Conservation (phyloP, 495 filamentous ascomycete species). For the Annulohypoxylon moriforme region DNA sequence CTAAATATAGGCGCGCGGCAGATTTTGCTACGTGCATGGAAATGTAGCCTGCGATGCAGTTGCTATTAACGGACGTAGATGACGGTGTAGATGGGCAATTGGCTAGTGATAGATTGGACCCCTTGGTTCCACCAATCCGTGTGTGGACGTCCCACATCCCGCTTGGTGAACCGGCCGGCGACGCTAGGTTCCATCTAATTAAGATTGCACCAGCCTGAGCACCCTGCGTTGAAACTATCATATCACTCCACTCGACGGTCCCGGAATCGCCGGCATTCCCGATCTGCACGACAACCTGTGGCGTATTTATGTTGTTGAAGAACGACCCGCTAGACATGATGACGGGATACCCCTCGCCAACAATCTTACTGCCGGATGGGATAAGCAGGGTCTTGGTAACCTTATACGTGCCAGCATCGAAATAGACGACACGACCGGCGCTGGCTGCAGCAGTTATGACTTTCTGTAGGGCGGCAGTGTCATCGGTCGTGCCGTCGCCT, state of each 20-base stretch:
- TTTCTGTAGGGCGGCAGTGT: conserved; percentile 74
- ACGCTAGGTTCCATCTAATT: conserved; percentile 85
- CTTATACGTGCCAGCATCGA: conserved; percentile 86
- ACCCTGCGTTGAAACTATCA: conserved; percentile 79
- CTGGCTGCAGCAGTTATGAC: conserved; percentile 67
- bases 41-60: conserved; percentile 76
- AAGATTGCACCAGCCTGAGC: conserved; percentile 83
- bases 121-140: conserved; percentile 81
- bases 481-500: conserved; percentile 76
- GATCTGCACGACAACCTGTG: conserved; percentile 76
- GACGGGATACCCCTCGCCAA: conserved; percentile 86
- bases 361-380: conserved; percentile 76
- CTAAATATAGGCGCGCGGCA: conserved; percentile 67
- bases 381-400: conserved; percentile 81
- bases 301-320: conserved; percentile 74
- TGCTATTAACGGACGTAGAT: conserved; percentile 54
- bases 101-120: conserved; percentile 78
- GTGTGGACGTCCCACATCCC: conserved; percentile 94
- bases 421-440: conserved; percentile 75
- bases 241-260: conserved; percentile 80
- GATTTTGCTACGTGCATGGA: conserved; percentile 72
- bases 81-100: conserved; percentile 74
- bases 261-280: conserved; percentile 77
- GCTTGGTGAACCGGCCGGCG: conserved; percentile 67
- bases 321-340: conserved; percentile 76